Conservation (phyloP, 768 basidiomycete species). For the Suillus subalutaceus region DNA sequence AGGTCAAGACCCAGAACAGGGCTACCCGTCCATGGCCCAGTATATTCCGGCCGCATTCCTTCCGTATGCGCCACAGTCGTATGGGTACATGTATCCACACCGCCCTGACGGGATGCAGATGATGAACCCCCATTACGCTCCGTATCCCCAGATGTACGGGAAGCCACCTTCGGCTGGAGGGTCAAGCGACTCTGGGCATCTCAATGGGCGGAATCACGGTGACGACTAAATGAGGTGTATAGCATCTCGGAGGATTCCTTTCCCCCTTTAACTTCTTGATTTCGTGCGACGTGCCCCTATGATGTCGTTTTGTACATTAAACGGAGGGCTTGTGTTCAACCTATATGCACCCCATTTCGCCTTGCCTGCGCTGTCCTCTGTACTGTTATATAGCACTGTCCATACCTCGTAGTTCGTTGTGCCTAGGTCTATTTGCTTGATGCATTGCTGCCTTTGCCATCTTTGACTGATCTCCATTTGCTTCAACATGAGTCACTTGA, state of each 20-base stretch:
- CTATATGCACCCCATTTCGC: slow-evolving; percentile 18
- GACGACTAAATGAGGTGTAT: slow-evolving; percentile 33
- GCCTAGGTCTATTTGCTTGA: slow-evolving; percentile 21
- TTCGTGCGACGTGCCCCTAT: slow-evolving; percentile 16
- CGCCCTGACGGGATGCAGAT: slow-evolving; percentile 43
- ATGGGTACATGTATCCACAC: slow-evolving; percentile 47
- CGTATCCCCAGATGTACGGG: slow-evolving; percentile 41
- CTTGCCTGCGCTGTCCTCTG: slow-evolving; percentile 27
- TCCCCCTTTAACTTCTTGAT: slow-evolving; percentile 10
- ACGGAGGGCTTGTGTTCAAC: slow-evolving; percentile 20
- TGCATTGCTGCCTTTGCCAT: slow-evolving; percentile 26
- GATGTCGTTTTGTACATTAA: slow-evolving; percentile 32
- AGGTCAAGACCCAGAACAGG: slow-evolving; percentile 45
- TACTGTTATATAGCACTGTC: slow-evolving; percentile 28
- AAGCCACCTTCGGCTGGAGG: slow-evolving; percentile 42
- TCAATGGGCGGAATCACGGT: slow-evolving; percentile 29
- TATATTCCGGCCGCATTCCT: slow-evolving; percentile 53
- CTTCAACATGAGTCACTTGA: neutral
- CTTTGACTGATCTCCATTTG: slow-evolving; percentile 9
- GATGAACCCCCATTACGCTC: slow-evolving; percentile 39
- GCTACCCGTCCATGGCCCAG: slow-evolving; percentile 43
- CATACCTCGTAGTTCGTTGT: slow-evolving; percentile 30
- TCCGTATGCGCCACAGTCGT: slow-evolving; percentile 49
- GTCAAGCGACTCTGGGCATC: slow-evolving; percentile 26
- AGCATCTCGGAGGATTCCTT: slow-evolving; percentile 23